These are phyloP conservation scores for Rhamnella rubrinervis DNA, from an alignment of 331 rosid genomes.

Conservation along the genomic window DNA sequence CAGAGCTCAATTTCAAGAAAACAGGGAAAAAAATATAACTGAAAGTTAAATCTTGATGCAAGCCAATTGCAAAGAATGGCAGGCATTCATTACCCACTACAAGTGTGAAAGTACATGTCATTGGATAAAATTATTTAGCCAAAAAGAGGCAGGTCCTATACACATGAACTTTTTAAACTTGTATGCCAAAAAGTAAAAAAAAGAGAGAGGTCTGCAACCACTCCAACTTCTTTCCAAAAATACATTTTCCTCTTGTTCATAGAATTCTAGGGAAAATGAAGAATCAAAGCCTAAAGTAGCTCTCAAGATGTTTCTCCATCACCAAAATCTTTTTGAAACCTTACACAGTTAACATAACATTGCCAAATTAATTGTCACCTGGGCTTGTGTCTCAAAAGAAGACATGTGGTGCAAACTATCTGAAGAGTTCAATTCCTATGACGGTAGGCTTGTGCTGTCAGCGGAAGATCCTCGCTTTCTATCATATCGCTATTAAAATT, in stretches of 20 bases:
- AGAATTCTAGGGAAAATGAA: conserved; percentile 29
- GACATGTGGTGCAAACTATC: conserved; percentile 34
- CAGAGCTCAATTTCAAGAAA: conserved; percentile 9
- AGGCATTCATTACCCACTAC: conserved; percentile 15
- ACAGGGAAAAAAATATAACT: background rate
- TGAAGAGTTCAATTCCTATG: conserved; percentile 43
- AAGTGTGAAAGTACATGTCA: conserved; percentile 32
- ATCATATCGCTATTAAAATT: conserved; percentile 65
- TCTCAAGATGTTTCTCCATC: conserved; percentile 27
- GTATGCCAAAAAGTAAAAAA: conserved; percentile 5
- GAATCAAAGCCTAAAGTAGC: conserved; percentile 29
- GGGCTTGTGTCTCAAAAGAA: conserved; percentile 32
- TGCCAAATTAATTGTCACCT: conserved; percentile 34
- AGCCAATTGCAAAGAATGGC: conserved; percentile 30
- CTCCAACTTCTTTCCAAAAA: conserved; percentile 35
- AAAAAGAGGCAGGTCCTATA: conserved; percentile 38
- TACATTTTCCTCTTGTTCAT: conserved; percentile 32
- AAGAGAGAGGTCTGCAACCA: conserved; percentile 29
- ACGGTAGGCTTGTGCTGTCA: conserved; percentile 44
- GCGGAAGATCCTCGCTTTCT: conserved; percentile 51
- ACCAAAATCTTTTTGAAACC: conserved; percentile 33
- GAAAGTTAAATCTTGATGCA: conserved; percentile 1
- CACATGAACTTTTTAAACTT: conserved; percentile 21
- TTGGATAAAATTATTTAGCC: conserved; percentile 32
- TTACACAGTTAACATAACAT: conserved; percentile 35